Evolutionary conservation across 176 grass and related monocot species (phyloP).

Genomic region (Cenchrus fungigraminus): DNA sequence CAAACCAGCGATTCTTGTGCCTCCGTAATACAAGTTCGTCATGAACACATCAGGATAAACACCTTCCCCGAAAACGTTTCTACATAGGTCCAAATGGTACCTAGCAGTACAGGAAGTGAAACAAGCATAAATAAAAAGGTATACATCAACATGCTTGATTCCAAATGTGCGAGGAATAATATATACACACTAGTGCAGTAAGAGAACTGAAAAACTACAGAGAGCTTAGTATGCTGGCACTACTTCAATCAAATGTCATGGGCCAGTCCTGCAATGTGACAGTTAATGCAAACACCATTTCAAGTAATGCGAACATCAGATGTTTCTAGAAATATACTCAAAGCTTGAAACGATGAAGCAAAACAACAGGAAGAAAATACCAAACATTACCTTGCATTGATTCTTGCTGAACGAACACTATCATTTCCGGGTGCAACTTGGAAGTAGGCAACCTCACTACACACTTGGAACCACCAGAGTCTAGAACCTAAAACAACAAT

Average conservation of each 20-base stretch:
- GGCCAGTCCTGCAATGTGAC: not conserved
- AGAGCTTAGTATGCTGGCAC: not conserved
- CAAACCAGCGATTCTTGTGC: conserved; percentile 77
- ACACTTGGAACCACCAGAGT: conserved; percentile 99
- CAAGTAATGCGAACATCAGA: not conserved
- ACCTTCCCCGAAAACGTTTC: conserved; percentile 85
- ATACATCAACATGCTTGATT: conserved; percentile 8
- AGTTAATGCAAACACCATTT: not conserved
- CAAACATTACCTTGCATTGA: conserved; percentile 61
- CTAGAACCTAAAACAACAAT: conserved; percentile 61
- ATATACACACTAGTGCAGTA: not conserved
- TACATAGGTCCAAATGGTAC: conserved; percentile 95
- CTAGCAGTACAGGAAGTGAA: conserved; percentile 46
- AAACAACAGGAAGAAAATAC: conserved; percentile 3
- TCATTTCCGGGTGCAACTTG: conserved; percentile 88
- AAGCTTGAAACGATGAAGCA: not conserved
- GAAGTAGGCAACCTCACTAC: conserved; percentile 95
- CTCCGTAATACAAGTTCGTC: conserved; percentile 93
- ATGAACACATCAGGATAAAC: conserved; percentile 86
- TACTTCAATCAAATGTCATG: not conserved
- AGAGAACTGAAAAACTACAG: not conserved
- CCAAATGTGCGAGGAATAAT: conserved; percentile 16
- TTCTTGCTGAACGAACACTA: conserved; percentile 72
- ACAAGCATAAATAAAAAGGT: not conserved
- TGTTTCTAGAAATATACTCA: not conserved